Conservation (phyloP, 331 rosid genomes). For the Malus hybrid region DNA sequence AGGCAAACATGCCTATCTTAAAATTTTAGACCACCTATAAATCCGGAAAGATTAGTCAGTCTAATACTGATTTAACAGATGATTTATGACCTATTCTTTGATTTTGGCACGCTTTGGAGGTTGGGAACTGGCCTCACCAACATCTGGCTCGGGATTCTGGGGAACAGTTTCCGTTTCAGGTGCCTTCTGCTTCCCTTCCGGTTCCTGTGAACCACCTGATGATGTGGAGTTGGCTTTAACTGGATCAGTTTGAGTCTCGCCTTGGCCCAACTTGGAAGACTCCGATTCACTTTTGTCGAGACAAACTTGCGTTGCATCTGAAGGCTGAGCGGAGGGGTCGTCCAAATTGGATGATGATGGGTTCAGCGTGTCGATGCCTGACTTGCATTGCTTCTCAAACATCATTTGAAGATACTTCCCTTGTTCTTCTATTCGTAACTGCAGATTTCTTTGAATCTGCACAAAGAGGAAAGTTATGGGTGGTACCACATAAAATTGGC, state of each 20-base stretch:
- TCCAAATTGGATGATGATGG: slow-evolving; percentile 43
- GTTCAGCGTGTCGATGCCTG: slow-evolving; percentile 59
- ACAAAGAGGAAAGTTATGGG: not conserved
- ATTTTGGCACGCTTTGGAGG: slow-evolving; percentile 59
- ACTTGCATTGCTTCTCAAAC: slow-evolving; percentile 91
- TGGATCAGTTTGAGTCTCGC: slow-evolving; percentile 25
- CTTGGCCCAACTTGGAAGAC: slow-evolving; percentile 33
- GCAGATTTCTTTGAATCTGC: slow-evolving; percentile 94
- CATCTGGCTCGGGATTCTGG: slow-evolving; percentile 31
- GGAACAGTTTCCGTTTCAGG: slow-evolving; percentile 20
- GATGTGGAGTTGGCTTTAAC: slow-evolving; percentile 18
- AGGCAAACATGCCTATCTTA: slow-evolving; percentile 1
- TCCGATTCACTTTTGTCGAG: slow-evolving; percentile 42
- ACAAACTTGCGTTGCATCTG: slow-evolving; percentile 40
- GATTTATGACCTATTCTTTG: slow-evolving; percentile 32
- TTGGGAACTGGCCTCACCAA: slow-evolving; percentile 28
- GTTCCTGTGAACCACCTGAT: slow-evolving; percentile 20
- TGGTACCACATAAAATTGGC: not conserved
- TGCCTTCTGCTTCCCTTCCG: slow-evolving; percentile 30
- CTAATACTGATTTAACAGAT: slow-evolving; percentile 38
- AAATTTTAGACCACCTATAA: slow-evolving; percentile 13
- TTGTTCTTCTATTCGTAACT: slow-evolving; percentile 94
- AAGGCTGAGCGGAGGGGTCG: slow-evolving; percentile 32
- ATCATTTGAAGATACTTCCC: slow-evolving; percentile 91
- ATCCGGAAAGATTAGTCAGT: slow-evolving; percentile 26